Evolutionary conservation across 73 alveolate genomes (phyloP).

Genomic region (Symbiodinium pilosum): DNA sequence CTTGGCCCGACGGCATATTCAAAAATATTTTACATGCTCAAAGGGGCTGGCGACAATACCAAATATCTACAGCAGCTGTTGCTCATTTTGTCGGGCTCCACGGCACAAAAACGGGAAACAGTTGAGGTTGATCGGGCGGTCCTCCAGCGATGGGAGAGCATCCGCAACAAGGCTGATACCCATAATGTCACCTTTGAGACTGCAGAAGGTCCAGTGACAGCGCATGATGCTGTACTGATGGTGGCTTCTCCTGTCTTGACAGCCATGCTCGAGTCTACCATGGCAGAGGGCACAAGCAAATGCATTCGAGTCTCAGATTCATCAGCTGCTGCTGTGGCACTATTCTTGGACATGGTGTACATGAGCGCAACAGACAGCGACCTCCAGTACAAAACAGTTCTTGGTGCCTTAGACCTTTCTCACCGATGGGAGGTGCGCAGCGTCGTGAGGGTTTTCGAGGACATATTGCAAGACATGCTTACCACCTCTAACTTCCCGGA

Average conservation of each 20-base stretch:
- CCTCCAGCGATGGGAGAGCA: neutral
- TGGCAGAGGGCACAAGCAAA: neutral
- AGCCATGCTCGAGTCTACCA: conserved; percentile 6
- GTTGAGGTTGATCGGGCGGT: neutral
- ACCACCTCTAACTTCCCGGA: neutral
- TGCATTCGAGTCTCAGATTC: neutral
- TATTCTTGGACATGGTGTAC: neutral
- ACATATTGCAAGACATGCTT: neutral
- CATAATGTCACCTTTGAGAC: conserved; percentile 3
- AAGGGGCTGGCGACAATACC: neutral
- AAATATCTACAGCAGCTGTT: neutral
- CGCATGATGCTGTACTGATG: neutral
- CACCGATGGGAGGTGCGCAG: neutral
- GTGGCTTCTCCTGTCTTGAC: conserved; percentile 11
- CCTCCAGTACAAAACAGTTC: neutral
- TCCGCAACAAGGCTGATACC: neutral
- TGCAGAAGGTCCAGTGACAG: neutral
- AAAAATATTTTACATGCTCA: too few species aligned
- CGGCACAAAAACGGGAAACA: neutral
- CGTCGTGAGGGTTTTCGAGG: neutral
- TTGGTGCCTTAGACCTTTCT: neutral
- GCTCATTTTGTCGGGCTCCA: neutral
- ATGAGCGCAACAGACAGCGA: neutral
- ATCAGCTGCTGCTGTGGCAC: neutral
- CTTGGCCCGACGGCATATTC: too few species aligned